Evolutionary conservation across 73 alveolate species (phyloP).

Genomic region (Symbiodinium natans): DNA sequence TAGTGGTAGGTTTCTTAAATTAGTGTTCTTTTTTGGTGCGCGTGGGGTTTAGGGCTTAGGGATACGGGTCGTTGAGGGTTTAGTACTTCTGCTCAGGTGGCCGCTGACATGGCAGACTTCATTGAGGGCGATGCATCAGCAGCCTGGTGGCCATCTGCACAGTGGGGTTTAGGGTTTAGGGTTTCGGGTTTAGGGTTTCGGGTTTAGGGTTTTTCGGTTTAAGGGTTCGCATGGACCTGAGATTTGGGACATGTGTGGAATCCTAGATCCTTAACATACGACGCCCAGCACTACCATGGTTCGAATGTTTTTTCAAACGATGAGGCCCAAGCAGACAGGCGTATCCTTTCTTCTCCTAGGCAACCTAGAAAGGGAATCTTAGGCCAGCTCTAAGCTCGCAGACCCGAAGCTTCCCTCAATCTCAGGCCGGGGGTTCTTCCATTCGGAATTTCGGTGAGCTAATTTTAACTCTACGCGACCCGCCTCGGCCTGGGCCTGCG

Average conservation of each 20-base stretch:
- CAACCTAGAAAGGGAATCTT: neutral
- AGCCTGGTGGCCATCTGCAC: neutral
- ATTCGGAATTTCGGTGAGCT: too few species aligned
- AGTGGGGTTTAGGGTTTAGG: neutral
- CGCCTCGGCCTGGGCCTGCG: too few species aligned
- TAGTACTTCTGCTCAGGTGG: conserved; percentile 33
- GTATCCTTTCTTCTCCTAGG: neutral
- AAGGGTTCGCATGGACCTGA: neutral
- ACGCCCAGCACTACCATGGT: too few species aligned
- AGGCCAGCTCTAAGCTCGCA: too few species aligned
- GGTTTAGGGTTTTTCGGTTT: neutral
- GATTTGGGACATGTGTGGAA: neutral
- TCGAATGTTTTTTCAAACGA: too few species aligned
- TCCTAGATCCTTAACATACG: too few species aligned
- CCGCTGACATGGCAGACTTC: conserved; percentile 91
- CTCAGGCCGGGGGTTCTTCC: too few species aligned
- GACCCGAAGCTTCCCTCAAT: too few species aligned
- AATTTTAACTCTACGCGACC: too few species aligned
- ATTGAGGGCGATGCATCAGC: conserved; percentile 51
- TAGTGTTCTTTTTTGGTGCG: too few species aligned
- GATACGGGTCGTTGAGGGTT: neutral
- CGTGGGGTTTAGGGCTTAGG: neutral
- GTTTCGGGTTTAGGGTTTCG: neutral
- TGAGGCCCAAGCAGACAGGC: too few species aligned
- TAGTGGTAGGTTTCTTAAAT: too few species aligned